Evolutionary conservation across 768 basidiomycete species (phyloP).

Genomic region (Dioszegia hungarica): DNA sequence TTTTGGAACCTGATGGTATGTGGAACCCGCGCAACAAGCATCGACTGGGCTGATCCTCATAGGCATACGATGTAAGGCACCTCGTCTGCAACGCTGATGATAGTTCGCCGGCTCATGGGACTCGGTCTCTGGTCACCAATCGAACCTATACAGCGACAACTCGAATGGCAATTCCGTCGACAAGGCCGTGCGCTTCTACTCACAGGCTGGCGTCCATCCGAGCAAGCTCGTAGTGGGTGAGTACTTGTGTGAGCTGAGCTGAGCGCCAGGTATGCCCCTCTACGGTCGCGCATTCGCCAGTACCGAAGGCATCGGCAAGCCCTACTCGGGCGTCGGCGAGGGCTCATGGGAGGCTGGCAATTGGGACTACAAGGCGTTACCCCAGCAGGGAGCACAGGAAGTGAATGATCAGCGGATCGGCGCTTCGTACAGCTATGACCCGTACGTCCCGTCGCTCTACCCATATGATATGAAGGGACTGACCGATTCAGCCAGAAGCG

Average conservation of each 20-base stretch:
- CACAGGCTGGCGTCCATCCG: constrained; percentile 63
- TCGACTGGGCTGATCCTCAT: neutral
- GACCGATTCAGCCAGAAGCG: constrained; percentile 53
- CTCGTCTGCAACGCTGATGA: neutral
- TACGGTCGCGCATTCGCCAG: constrained; percentile 89
- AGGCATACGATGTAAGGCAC: constrained; percentile 48
- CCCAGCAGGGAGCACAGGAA: constrained; percentile 65
- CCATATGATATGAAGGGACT: too few species aligned
- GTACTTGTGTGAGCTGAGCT: neutral
- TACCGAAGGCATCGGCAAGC: constrained; percentile 71
- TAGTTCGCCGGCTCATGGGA: constrained; percentile 75
- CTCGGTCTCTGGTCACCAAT: constrained; percentile 65
- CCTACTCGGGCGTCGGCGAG: constrained; percentile 65
- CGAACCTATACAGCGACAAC: constrained; percentile 68
- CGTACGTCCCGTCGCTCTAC: constrained; percentile 46
- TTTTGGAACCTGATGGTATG: constrained; percentile 96
- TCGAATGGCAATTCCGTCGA: constrained; percentile 59
- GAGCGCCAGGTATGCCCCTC: constrained; percentile 65
- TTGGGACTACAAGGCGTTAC: constrained; percentile 87
- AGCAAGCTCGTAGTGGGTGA: constrained; percentile 75
- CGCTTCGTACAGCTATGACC: constrained; percentile 82
- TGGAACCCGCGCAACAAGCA: neutral
- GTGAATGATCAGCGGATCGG: constrained; percentile 62
- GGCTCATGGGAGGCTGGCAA: constrained; percentile 81
- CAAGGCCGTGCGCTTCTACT: constrained; percentile 67